Percentiles rank a stretch among this genome's conserved stretches.
Evolutionary conservation across 805 yeast genomes (phyloP).

Genomic region (Kurtzmaniella fragi): DNA sequence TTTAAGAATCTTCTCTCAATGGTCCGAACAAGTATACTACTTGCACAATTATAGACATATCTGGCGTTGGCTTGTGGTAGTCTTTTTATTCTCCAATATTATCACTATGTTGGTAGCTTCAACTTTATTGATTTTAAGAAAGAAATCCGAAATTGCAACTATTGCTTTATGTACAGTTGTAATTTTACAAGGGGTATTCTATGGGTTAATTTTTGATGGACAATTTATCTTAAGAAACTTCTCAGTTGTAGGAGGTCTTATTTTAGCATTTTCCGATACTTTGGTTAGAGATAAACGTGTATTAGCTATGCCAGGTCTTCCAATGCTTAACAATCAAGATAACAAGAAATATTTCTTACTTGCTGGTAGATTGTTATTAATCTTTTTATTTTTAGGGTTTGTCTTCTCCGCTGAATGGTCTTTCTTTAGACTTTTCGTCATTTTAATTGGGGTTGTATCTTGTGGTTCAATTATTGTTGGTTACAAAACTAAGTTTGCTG

Average conservation of each 20-base stretch:
- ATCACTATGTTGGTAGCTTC: constrained; percentile 71
- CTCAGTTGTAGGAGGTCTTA: constrained; percentile 86
- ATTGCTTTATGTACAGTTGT: constrained; percentile 66
- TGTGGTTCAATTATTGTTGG: constrained; percentile 84
- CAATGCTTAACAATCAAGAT: constrained; percentile 67
- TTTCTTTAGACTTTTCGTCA: constrained; percentile 55
- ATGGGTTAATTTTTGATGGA: constrained; percentile 79
- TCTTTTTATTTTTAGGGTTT: constrained; percentile 80
- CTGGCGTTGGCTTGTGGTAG: constrained; percentile 71
- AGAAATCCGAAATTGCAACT: constrained; percentile 65
- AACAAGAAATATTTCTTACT: constrained; percentile 74
- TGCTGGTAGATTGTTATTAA: constrained; percentile 83
- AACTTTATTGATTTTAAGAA: constrained; percentile 62
- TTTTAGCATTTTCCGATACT: constrained; percentile 82
- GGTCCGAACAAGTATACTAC: constrained; percentile 87
- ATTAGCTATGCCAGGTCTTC: constrained; percentile 68
- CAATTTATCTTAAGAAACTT: constrained; percentile 81
- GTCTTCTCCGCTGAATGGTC: constrained; percentile 75
- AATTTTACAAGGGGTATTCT: constrained; percentile 76
- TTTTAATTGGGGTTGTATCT: constrained; percentile 62
- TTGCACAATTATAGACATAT: constrained; percentile 73
- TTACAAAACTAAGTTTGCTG: constrained; percentile 86
- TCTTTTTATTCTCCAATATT: constrained; percentile 63
- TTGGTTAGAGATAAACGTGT: constrained; percentile 70
- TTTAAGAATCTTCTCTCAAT: constrained; percentile 74